Conservation (phyloP, 345 rosid genomes). For the Salix exigua region DNA sequence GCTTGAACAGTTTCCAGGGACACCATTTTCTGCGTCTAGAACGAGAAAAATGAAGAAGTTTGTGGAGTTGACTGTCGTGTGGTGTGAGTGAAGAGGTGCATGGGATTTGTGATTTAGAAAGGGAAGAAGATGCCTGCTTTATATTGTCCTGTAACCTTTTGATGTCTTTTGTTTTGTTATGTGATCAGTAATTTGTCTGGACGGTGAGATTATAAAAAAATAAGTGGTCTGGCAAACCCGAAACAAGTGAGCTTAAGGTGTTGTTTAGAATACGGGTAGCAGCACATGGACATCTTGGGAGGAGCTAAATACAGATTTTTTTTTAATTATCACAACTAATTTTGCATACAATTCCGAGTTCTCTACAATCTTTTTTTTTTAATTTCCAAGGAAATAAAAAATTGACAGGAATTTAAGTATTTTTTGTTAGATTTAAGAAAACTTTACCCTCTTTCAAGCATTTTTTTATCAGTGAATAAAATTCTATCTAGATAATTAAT, state of each 20-base stretch:
- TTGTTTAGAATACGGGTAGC: conserved; percentile 36
- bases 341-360: neutral
- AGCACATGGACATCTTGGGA: conserved; percentile 42
- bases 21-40: conserved; percentile 36
- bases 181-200: conserved; percentile 23
- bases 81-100: conserved; percentile 14
- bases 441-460: too few relatives aligned
- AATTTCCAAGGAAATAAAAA: neutral
- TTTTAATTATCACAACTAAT: neutral
- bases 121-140: conserved; percentile 7
- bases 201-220: conserved; percentile 39
- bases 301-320: conserved; percentile 7
- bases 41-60: neutral
- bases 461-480: too few relatives aligned
- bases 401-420: neutral
- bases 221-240: conserved; percentile 27
- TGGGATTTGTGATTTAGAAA: conserved; percentile 29
- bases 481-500: rapidly evolving
- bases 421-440: too few relatives aligned
- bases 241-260: conserved; percentile 34
- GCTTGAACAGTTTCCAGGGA: conserved; percentile 44
- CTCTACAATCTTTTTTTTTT: neutral
- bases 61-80: neutral
- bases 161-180: conserved; percentile 17
- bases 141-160: neutral